Base-by-base conservation (phyloP, 805 yeast genomes). In the Metschnikowia lachancei region DNA sequence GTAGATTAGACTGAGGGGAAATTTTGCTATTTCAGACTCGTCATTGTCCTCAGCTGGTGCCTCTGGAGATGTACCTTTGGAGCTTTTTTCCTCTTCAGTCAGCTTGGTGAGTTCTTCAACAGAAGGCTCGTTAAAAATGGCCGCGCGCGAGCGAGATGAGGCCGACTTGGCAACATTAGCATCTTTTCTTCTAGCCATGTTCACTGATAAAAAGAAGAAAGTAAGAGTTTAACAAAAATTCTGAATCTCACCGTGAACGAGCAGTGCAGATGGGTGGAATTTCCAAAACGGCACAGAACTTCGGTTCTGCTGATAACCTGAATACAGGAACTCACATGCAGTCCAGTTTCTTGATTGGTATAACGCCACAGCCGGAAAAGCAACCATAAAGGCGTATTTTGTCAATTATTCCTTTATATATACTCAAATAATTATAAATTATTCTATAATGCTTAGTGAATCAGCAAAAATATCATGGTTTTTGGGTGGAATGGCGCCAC, bases 1-100 rank as follows among this genome's bases (percentile, higher is more conserved):
- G 52, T 57, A 71, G 17, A 70, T 47, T 20, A 50, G 34, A 18
- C 31, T 52, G 40, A 52, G 36, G 1, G 61, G 60, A 18, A 53
- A 52, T 20, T 39, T 45, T 26, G 34, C 45, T 33, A 44, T 36
- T 17, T 38, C 51, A 11, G 48, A 51, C 19, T 30, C 29, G 8
- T 42, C 47, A 10, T 43, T 45, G 13, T 41, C 45, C 11, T 34
- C 48, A 13, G 39, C 18, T 9, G 24, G 49, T 5, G 37, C 40
- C 17, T 29, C 32, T 7, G 32, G 14, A 24, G 36, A 6, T 29
- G 41, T 19, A 41, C 12, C 10, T 19, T 16, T 28, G 17, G 17
- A 16, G 37, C 24, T 4, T 29, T 16, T 29, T 20, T 38, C 38
- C 17, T 36, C 36, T 6, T n/a, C 31, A 19, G 43, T 9, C 2